Conservation (phyloP, 176 grass and related monocot species). For the Eleusine indica region DNA sequence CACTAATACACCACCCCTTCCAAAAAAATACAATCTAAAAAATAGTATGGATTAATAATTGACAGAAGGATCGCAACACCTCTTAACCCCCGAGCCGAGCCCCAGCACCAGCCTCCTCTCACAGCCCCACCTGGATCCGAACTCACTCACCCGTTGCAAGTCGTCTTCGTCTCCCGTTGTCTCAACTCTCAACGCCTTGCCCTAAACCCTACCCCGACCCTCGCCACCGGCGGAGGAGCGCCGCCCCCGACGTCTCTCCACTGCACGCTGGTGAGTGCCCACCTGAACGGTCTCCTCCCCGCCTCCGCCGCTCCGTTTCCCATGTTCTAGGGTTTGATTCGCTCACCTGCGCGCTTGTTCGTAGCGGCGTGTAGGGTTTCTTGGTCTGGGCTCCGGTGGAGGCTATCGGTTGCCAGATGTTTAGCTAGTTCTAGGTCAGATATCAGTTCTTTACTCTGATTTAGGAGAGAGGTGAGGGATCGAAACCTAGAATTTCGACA, state of each 20-base stretch:
- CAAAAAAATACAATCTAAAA: not conserved
- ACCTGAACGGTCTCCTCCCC: not conserved
- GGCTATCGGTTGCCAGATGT: too few species aligned
- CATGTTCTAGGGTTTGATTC: slow-evolving; percentile 24
- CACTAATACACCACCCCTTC: too few species aligned
- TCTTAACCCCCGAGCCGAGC: not conserved
- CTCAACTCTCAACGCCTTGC: not conserved
- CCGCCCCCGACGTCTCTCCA: not conserved
- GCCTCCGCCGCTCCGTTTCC: not conserved
- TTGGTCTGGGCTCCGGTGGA: not conserved
- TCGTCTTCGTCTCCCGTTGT: not conserved
- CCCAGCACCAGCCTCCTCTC: not conserved
- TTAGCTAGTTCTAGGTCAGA: not conserved
- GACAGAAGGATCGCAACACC: not conserved
- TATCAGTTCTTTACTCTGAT: not conserved
- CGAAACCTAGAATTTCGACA: not conserved
- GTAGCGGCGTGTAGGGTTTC: slow-evolving; percentile 3
- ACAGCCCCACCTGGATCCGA: not conserved
- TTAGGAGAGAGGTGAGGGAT: not conserved
- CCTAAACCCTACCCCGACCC: not conserved
- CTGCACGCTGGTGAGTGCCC: slow-evolving; percentile 7
- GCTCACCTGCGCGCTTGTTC: not conserved
- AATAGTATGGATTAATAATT: not conserved
- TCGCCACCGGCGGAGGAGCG: not conserved
- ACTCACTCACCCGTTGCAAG: not conserved